Evolutionary conservation across 495 filamentous ascomycete species (phyloP).

Genomic region (Aspergillus leporis): DNA sequence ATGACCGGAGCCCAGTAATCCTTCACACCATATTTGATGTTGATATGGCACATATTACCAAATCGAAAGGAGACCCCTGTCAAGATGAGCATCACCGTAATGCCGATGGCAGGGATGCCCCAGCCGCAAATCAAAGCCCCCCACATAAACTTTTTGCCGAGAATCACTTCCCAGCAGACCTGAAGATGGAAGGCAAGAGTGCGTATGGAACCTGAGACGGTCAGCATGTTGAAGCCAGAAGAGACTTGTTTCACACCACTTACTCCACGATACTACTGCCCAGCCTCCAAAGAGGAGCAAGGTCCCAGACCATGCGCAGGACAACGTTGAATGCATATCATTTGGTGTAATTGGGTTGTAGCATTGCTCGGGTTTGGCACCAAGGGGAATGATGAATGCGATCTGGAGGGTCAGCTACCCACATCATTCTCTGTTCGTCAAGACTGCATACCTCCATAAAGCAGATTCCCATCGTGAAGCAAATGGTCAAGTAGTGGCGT

Average conservation of each 20-base stretch:
- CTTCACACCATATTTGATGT: slow-evolving; percentile 72
- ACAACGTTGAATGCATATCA: slow-evolving; percentile 78
- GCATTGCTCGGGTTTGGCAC: slow-evolving; percentile 76
- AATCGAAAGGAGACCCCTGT: slow-evolving; percentile 95
- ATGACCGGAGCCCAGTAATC: slow-evolving; percentile 93
- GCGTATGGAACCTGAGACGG: slow-evolving; percentile 69
- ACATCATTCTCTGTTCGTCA: neutral
- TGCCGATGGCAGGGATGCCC: slow-evolving; percentile 73
- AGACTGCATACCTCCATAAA: slow-evolving; percentile 69
- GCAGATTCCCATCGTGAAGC: slow-evolving; percentile 70
- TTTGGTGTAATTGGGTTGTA: slow-evolving; percentile 89
- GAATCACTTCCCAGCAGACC: slow-evolving; percentile 93
- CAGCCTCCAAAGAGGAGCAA: slow-evolving; percentile 84
- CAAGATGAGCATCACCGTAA: slow-evolving; percentile 71
- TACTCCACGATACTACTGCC: slow-evolving; percentile 78
- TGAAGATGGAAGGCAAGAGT: slow-evolving; percentile 92
- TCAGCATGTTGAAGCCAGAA: slow-evolving; percentile 9
- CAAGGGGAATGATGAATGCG: slow-evolving; percentile 90
- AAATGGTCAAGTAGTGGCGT: slow-evolving; percentile 89
- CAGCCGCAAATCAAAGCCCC: slow-evolving; percentile 77
- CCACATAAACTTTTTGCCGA: slow-evolving; percentile 90
- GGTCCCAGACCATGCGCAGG: slow-evolving; percentile 86
- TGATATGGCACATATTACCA: slow-evolving; percentile 89
- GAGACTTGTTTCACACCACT: slow-evolving; percentile 16
- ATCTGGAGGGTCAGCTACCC: slow-evolving; percentile 23